These are phyloP conservation scores for Leptodontidium sp. DNA, from an alignment of 2,329 filamentous ascomycete genomes.

Conservation along the genomic window DNA sequence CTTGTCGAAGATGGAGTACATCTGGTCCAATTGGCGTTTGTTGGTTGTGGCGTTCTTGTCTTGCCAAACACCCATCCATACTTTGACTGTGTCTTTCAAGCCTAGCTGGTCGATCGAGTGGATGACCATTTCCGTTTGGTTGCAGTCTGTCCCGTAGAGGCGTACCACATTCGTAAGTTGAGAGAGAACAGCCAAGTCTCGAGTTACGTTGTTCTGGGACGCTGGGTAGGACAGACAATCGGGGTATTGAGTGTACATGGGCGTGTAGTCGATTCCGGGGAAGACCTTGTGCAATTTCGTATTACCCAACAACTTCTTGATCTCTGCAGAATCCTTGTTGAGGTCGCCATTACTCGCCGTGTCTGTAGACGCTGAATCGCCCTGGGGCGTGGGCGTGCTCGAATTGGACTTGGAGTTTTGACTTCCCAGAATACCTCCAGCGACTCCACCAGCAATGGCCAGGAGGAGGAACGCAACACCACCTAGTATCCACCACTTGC, in stretches of 20 bases:
- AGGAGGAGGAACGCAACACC: constrained; percentile 71
- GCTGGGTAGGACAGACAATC: constrained; percentile 79
- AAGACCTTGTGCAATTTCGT: constrained; percentile 88
- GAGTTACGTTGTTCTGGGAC: constrained; percentile 92
- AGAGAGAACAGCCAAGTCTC: constrained; percentile 87
- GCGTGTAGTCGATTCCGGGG: constrained; percentile 94
- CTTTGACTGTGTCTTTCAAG: constrained; percentile 76
- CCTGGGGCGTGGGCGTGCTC: constrained; percentile 29
- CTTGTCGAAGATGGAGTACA: constrained; percentile 82
- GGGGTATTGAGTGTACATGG: constrained; percentile 89
- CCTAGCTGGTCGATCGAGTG: constrained; percentile 80
- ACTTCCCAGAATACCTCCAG: constrained; percentile 63
- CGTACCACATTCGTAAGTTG: constrained; percentile 89
- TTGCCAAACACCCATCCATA: constrained; percentile 96
- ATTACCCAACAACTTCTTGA: constrained; percentile 84
- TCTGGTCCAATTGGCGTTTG: constrained; percentile 78
- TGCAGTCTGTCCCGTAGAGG: constrained; percentile 95
- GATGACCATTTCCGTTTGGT: constrained; percentile 93
- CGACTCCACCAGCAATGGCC: constrained; percentile 76
- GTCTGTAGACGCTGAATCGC: constrained; percentile 67
- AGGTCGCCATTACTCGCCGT: constrained; percentile 72
- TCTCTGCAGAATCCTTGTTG: constrained; percentile 76
- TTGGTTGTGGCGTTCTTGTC: constrained; percentile 86
- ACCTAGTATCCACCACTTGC: constrained; percentile 73
- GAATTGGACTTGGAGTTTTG: constrained; percentile 33